Base-by-base conservation (phyloP, 441 rosid genomes). In the Viola pubescens region DNA sequence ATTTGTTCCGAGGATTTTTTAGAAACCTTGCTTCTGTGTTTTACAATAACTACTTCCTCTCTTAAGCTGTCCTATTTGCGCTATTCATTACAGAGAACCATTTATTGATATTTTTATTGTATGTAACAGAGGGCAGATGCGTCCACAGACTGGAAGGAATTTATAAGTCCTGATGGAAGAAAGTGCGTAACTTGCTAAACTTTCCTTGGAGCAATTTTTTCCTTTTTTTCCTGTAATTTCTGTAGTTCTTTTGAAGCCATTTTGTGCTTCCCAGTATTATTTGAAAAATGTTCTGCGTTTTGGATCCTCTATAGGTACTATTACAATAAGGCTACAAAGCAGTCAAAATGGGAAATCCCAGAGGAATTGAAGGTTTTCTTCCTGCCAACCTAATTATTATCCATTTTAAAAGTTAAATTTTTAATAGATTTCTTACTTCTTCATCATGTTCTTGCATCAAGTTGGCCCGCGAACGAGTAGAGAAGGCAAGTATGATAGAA, bases 301-400 rank as follows among this genome's bases (percentile, higher is more conserved):
- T 63, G 5, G 66, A 55, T 43, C 50, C 70, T 71, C 52, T 60
- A 61, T 79, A 94, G 99, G 74, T 94, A 90, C 73, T 90, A 86
- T 71, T 86, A 86, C 78, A 88, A 94, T 74, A 94, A 88, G 82
- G 82, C 77, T 60, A 88, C 99, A 38, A 94, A 84, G 73, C 86
- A 82, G 73, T 94, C 99, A 50, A 89, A 88, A 78, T 94, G 97
- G 99, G 74, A 95, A 72, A 81, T 94, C 55, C 99, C 96, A 41
- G 99, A 88, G 59, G 96, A 94, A 65, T 75, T 94, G 79, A 85
- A 88, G 99, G 99, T 94, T 58, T 62, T 11, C 48, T 19, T 5
- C 14, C 7, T 26, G 39, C 13, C 41, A 11, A 54, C n/a, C 0
- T 58, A 46, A 58, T 63, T 37, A 14, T 64, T 69, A 40, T 70